These are phyloP conservation scores for Cornus controversa DNA, from an alignment of 148 eudicot species.

Conservation along the genomic window DNA sequence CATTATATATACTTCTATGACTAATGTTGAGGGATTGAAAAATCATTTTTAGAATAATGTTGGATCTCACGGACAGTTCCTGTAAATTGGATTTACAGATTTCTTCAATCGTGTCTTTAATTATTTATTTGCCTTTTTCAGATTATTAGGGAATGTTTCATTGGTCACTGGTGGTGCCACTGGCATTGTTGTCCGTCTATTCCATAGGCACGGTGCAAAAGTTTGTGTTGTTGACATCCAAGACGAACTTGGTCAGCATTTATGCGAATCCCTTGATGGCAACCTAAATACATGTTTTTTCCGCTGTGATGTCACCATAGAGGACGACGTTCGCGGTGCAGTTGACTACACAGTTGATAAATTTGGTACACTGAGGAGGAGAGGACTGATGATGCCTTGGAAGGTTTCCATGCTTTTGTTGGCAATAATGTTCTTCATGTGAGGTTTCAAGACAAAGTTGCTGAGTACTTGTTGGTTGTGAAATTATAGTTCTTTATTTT, in stretches of 20 bases:
- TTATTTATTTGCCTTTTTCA: conserved; percentile 23
- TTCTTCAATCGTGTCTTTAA: neutral
- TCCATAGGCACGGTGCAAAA: conserved; percentile 80
- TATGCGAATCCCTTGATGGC: conserved; percentile 50
- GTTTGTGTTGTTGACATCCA: conserved; percentile 68
- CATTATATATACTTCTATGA: neutral
- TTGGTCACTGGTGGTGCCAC: conserved; percentile 91
- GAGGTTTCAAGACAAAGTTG: neutral
- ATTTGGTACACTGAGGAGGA: conserved; percentile 69
- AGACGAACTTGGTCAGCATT: conserved; percentile 52
- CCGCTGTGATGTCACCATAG: conserved; percentile 70
- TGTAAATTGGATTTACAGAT: conserved; percentile 39
- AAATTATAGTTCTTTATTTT: neutral
- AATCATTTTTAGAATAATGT: neutral
- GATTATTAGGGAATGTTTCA: conserved; percentile 84
- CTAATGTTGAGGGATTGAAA: neutral
- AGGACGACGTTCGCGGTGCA: conserved; percentile 60
- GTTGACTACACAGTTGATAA: conserved; percentile 59
- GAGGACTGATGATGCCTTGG: conserved; percentile 65
- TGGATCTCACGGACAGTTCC: neutral
- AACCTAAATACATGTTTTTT: conserved; percentile 33
- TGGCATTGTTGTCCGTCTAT: conserved; percentile 93
- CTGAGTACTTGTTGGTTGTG: neutral
- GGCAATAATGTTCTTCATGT: conserved; percentile 14
- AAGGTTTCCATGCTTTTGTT: conserved; percentile 50